phyloP scores from a whole-genome alignment of 768 basidiomycete species.

The Boletus insuetus region DNA sequence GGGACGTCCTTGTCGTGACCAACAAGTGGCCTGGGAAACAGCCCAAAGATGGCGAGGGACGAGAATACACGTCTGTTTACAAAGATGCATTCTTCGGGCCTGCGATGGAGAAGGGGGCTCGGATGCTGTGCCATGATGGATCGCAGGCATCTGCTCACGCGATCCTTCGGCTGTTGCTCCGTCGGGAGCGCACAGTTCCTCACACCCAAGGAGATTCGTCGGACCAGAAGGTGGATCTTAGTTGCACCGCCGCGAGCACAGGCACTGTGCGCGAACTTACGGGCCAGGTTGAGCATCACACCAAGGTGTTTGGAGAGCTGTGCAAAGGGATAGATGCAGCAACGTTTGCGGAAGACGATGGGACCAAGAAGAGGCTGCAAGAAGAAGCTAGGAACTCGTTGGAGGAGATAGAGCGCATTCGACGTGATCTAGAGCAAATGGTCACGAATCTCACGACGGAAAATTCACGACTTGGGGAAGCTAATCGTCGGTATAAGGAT shows the following conservation, averaged over 20 bases:
- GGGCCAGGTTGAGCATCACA: slow-evolving; percentile 40
- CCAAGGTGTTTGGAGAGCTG: slow-evolving; percentile 41
- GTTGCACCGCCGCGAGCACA: slow-evolving; percentile 42
- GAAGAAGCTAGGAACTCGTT: slow-evolving; percentile 38
- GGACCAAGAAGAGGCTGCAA: slow-evolving; percentile 37
- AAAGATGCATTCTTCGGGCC: slow-evolving; percentile 43
- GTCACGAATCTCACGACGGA: slow-evolving; percentile 35
- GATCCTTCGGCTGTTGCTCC: slow-evolving; percentile 43
- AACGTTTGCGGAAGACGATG: slow-evolving; percentile 38
- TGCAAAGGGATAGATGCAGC: slow-evolving; percentile 42
- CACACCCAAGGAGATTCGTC: slow-evolving; percentile 47
- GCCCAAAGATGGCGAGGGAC: slow-evolving; percentile 25
- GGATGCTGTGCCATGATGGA: slow-evolving; percentile 39
- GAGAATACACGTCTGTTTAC: slow-evolving; percentile 38
- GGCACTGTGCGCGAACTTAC: slow-evolving; percentile 45
- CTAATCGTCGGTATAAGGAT: slow-evolving; percentile 15
- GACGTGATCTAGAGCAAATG: slow-evolving; percentile 40
- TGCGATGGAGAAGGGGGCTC: slow-evolving; percentile 45
- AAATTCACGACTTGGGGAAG: slow-evolving; percentile 27
- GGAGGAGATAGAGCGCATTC: slow-evolving; percentile 39
- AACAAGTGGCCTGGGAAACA: slow-evolving; percentile 43
- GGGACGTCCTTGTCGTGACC: slow-evolving; percentile 47
- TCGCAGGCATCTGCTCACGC: slow-evolving; percentile 41
- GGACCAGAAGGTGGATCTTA: slow-evolving; percentile 37
- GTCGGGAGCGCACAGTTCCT: slow-evolving; percentile 35